Conservation (phyloP, 768 basidiomycete genomes). For the Suillus placidus region DNA sequence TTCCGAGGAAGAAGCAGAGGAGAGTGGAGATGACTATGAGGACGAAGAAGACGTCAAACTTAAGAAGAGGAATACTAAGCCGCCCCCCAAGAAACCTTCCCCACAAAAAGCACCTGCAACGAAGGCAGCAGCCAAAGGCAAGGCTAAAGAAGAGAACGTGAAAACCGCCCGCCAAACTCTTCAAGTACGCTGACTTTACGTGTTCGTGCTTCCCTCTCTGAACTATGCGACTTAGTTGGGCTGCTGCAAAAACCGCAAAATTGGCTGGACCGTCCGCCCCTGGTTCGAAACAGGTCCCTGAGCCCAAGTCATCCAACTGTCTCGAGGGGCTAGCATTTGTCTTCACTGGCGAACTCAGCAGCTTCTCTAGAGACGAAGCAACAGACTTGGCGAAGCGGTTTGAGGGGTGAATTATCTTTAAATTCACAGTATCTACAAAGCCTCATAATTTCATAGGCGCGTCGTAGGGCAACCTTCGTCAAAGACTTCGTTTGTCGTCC, state of each 20-base stretch:
- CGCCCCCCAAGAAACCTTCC: conserved; percentile 21
- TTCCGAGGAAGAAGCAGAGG: conserved; percentile 31
- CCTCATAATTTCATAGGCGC: conserved; percentile 52
- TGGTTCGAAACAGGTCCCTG: conserved; percentile 64
- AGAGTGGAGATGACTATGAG: conserved; percentile 19
- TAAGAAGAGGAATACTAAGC: conserved; percentile 17
- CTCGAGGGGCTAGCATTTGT: conserved; percentile 89
- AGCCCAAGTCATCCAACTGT: conserved; percentile 78
- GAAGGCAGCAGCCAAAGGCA: conserved; percentile 21
- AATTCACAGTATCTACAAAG: background rate
- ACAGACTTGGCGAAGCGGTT: conserved; percentile 88
- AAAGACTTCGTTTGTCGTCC: conserved; percentile 86
- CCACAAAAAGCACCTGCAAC: conserved; percentile 17
- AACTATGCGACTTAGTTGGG: conserved; percentile 41
- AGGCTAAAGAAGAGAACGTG: conserved; percentile 12
- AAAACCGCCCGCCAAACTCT: conserved; percentile 19
- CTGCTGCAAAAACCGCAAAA: conserved; percentile 60
- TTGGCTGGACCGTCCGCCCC: conserved; percentile 57
- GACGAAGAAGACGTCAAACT: conserved; percentile 13
- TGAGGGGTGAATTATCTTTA: conserved; percentile 69
- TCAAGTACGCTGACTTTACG: conserved; percentile 23
- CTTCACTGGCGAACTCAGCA: conserved; percentile 91
- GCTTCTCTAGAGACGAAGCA: conserved; percentile 87
- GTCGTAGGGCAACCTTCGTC: conserved; percentile 87
- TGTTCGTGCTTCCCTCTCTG: background rate